A percentile compares a stretch with the other conserved stretches of the same genome.
These are phyloP conservation scores for Rhizopogon vinicolor DNA, from an alignment of 768 basidiomycete genomes.

Conservation along the genomic window DNA sequence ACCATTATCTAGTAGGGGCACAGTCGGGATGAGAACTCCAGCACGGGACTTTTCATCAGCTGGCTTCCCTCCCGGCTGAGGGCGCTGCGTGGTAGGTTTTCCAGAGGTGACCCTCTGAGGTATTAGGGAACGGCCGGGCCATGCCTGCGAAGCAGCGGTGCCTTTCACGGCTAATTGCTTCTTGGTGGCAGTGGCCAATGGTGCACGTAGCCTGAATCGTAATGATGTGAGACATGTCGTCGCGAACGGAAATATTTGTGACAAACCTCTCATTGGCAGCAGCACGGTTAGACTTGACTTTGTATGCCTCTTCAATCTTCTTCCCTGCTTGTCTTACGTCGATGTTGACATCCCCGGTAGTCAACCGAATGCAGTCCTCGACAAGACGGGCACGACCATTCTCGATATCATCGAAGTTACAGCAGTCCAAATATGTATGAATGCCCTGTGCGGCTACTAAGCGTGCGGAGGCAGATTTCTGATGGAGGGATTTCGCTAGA, in stretches of 20 bases:
- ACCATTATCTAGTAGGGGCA: neutral
- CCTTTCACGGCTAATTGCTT: constrained; percentile 62
- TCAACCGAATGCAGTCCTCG: constrained; percentile 61
- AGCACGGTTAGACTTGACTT: constrained; percentile 50
- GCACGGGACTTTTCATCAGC: constrained; percentile 1
- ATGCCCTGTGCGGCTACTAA: constrained; percentile 60
- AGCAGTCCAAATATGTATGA: constrained; percentile 63
- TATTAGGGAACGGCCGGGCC: too few relatives aligned
- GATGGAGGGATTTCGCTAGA: constrained; percentile 52
- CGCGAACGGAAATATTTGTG: neutral
- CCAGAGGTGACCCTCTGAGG: too few relatives aligned
- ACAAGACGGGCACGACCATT: constrained; percentile 66
- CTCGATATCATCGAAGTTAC: constrained; percentile 76
- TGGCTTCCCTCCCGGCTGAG: neutral
- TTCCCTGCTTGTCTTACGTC: constrained; percentile 69
- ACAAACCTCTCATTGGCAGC: constrained; percentile 49
- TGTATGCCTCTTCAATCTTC: constrained; percentile 74
- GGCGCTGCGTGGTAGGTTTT: neutral
- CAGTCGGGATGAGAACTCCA: constrained; percentile 21
- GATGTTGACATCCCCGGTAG: constrained; percentile 69
- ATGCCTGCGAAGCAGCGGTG: neutral
- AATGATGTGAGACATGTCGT: constrained; percentile 4
- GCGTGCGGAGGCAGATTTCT: constrained; percentile 68
- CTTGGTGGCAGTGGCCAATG: constrained; percentile 69
- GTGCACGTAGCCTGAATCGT: constrained; percentile 56